phyloP scores from a whole-genome alignment of 2,329 filamentous ascomycete species.

The Hymenoscyphus scutula region DNA sequence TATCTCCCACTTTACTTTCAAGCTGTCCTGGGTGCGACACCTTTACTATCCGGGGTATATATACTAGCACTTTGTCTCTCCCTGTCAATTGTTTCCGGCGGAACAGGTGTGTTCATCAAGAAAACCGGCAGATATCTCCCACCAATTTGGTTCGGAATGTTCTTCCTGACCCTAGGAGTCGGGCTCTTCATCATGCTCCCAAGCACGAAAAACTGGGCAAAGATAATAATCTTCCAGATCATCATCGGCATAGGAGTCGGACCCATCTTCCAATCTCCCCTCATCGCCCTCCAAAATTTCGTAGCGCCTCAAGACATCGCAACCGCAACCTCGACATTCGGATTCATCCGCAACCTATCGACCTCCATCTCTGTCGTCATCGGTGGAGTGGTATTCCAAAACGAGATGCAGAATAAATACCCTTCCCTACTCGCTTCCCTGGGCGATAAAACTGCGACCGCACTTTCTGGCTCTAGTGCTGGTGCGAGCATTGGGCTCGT shows the following conservation, averaged over 20 bases:
- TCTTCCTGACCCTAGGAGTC: slow-evolving; percentile 62
- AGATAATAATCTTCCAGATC: slow-evolving; percentile 59
- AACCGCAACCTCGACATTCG: slow-evolving; percentile 62
- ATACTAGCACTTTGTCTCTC: slow-evolving; percentile 67
- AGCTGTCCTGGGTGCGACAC: slow-evolving; percentile 40
- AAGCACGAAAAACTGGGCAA: slow-evolving; percentile 51
- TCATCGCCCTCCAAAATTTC: slow-evolving; percentile 65
- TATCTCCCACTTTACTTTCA: slow-evolving; percentile 69
- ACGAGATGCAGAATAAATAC: slow-evolving; percentile 39
- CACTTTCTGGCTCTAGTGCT: slow-evolving; percentile 27
- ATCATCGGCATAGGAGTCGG: slow-evolving; percentile 62
- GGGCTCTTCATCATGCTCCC: slow-evolving; percentile 63
- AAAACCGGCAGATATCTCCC: slow-evolving; percentile 64
- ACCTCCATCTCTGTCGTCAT: slow-evolving; percentile 48
- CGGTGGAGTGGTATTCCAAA: slow-evolving; percentile 51
- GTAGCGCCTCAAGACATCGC: slow-evolving; percentile 62
- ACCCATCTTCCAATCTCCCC: slow-evolving; percentile 65
- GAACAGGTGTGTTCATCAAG: slow-evolving; percentile 54
- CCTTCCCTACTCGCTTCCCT: slow-evolving; percentile 24
- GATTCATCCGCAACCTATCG: slow-evolving; percentile 54
- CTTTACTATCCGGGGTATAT: slow-evolving; percentile 74
- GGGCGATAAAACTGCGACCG: slow-evolving; percentile 25
- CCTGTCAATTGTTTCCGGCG: slow-evolving; percentile 60
- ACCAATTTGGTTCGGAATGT: slow-evolving; percentile 56
- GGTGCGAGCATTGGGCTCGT: slow-evolving; percentile 25